These are phyloP conservation scores for Prunus mume DNA, from an alignment of 306 rosid genomes.

Conservation along the genomic window DNA sequence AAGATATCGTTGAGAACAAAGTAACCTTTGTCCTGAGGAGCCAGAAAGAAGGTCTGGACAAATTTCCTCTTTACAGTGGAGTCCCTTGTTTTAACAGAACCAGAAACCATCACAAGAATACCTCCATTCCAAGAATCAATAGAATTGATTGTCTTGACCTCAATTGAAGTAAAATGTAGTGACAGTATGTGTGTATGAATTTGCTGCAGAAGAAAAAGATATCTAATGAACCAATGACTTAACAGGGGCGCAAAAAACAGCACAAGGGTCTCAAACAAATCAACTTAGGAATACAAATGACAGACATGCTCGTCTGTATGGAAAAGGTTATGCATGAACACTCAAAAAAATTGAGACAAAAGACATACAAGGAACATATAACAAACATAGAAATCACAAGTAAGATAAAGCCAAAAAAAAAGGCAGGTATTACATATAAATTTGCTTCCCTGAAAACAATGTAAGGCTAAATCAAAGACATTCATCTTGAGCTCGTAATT, in stretches of 20 bases:
- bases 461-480: background rate
- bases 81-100: conserved; percentile 72
- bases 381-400: background rate
- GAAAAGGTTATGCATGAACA: background rate
- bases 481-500: background rate
- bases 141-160: conserved; percentile 85
- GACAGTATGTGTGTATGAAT: conserved; percentile 64
- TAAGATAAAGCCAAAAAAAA: background rate
- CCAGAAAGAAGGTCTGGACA: conserved; percentile 84
- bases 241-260: background rate
- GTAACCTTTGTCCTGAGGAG: conserved; percentile 91
- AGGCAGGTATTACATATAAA: background rate
- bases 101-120: conserved; percentile 85
- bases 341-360: background rate
- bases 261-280: background rate
- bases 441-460: background rate
- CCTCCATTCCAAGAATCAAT: conserved; percentile 88
- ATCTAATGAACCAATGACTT: background rate
- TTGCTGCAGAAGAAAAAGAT: conserved; percentile 45
- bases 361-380: background rate
- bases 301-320: background rate
- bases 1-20: conserved; percentile 84
- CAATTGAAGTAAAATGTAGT: conserved; percentile 61
- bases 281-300: background rate
- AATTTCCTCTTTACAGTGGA: conserved; percentile 60